Percentiles rank a stretch among this genome's conserved stretches.
Conservation (phyloP, 805 yeast genomes). For the Starmerella sirachaensis region DNA sequence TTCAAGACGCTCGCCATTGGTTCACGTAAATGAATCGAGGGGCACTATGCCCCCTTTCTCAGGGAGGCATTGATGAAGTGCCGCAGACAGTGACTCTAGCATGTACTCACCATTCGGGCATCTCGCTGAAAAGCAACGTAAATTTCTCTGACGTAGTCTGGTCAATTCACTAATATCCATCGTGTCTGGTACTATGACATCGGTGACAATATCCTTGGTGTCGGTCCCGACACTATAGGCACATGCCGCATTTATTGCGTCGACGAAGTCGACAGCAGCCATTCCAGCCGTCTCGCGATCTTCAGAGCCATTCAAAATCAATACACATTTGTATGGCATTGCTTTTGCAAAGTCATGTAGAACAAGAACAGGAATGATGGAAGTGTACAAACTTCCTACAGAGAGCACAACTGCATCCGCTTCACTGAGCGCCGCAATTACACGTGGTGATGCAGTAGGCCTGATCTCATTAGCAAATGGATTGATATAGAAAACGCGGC, state of each 20-base stretch:
- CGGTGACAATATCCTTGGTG: slow-evolving; percentile 45
- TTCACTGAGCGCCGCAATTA: slow-evolving; percentile 36
- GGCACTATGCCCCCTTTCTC: background rate
- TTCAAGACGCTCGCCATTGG: background rate
- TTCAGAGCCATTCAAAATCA: slow-evolving; percentile 57
- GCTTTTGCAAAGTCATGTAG: slow-evolving; percentile 39
- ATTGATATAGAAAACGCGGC: slow-evolving; percentile 64
- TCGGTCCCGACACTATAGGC: background rate
- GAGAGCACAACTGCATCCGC: slow-evolving; percentile 57
- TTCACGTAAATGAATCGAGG: background rate
- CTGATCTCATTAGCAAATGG: slow-evolving; percentile 79
- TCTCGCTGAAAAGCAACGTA: background rate
- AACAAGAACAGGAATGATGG: slow-evolving; percentile 66
- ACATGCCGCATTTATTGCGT: slow-evolving; percentile 33
- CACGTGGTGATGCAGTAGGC: slow-evolving; percentile 60
- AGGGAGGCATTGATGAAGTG: slow-evolving; percentile 2
- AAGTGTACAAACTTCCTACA: slow-evolving; percentile 82
- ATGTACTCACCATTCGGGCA: slow-evolving; percentile 6
- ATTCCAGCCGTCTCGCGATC: slow-evolving; percentile 75
- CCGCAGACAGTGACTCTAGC: slow-evolving; percentile 1
- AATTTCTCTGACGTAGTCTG: background rate
- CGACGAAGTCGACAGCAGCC: slow-evolving; percentile 47
- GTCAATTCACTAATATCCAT: background rate
- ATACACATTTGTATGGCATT: slow-evolving; percentile 30
- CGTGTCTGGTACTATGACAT: slow-evolving; percentile 38